Percentiles rank a stretch among this genome's conserved stretches.
Evolutionary conservation across 2,329 filamentous ascomycete genomes (phyloP).

Genomic region (Cercospora sojina): DNA sequence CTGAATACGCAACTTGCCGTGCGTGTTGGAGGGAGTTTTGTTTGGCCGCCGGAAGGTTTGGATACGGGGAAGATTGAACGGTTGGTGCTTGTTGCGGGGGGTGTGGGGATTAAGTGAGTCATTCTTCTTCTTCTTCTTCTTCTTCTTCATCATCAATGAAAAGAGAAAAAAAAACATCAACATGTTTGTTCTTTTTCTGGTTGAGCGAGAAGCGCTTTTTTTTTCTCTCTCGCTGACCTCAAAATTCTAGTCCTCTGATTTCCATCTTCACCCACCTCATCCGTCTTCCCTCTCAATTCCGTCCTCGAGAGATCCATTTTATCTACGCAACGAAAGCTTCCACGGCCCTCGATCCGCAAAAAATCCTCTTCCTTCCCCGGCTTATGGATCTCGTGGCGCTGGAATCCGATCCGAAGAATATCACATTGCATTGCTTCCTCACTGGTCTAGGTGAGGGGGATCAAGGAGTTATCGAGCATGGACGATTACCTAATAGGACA

Average conservation of each 20-base stretch:
- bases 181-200: too few species aligned
- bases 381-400: constrained; percentile 38
- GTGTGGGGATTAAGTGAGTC: constrained; percentile 74
- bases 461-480: constrained; percentile 32
- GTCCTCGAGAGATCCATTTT: constrained; percentile 54
- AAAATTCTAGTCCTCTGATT: constrained; percentile 70
- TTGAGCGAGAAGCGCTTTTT: neutral
- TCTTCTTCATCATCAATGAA: too few species aligned
- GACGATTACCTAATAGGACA: constrained; percentile 34
- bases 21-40: constrained; percentile 76
- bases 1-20: constrained; percentile 61
- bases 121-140: neutral
- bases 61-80: constrained; percentile 51
- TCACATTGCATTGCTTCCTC: constrained; percentile 36
- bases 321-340: constrained; percentile 60
- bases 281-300: constrained; percentile 15
- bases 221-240: neutral
- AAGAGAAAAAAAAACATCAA: neutral
- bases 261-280: constrained; percentile 67
- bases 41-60: constrained; percentile 64
- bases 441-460: constrained; percentile 29
- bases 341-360: constrained; percentile 33
- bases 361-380: constrained; percentile 51
- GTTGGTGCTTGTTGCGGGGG: constrained; percentile 74
- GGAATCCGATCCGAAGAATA: constrained; percentile 21